Base-by-base conservation (phyloP, 2,329 filamentous ascomycete species). In the Fusarium zealandicum region DNA sequence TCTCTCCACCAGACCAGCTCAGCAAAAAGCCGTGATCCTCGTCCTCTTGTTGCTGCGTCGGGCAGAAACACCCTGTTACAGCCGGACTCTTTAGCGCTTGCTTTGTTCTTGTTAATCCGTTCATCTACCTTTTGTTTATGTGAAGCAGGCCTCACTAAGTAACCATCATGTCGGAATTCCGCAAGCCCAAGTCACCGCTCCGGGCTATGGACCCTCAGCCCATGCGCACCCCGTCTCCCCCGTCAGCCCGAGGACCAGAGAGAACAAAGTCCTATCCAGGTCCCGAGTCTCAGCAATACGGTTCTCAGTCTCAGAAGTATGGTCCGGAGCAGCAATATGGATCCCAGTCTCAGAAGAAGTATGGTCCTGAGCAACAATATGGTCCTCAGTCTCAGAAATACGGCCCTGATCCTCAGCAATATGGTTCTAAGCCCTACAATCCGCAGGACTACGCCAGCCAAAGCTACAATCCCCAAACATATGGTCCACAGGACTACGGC, bases 131-230 rank as follows among this genome's bases (percentile, higher is more conserved):
- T 43, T 25, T 20, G 14, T 37, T 51, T 32, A 8, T 38, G 20
- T 38, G 32, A 32, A 27, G 37, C 28, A 28, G 31, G 10, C 31
- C 27, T 20, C 25, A 14, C 38, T 14, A 31, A 56, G 14, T 37
- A 30, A 44, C 43, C 52, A 18, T 31, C 33, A 63, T 63, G 60
- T 43, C 57, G 36, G 59, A 65, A 18, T 54, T 61, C 41, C 61
- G 61, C 47, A 61, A 58, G 30, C 51, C 59, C 48, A 64, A 61
- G 48, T 59, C 61, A 51, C 66, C 66, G 37, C 61, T 70, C 42
- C 47, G 59, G 37, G 51, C 64, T 41, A 37, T 70, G 33, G 66
- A 69, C 51, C 69, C 69, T 54, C 69, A 61, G 35, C 69, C 69
- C 7, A 51, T 68, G 7, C 63, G 62, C 13, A 67, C 53, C 39